A percentile compares a stretch with the other conserved stretches of the same genome.
These are phyloP conservation scores for Linnemannia exigua DNA, from an alignment of 192 early-diverging fungal genomes.

Conservation along the genomic window DNA sequence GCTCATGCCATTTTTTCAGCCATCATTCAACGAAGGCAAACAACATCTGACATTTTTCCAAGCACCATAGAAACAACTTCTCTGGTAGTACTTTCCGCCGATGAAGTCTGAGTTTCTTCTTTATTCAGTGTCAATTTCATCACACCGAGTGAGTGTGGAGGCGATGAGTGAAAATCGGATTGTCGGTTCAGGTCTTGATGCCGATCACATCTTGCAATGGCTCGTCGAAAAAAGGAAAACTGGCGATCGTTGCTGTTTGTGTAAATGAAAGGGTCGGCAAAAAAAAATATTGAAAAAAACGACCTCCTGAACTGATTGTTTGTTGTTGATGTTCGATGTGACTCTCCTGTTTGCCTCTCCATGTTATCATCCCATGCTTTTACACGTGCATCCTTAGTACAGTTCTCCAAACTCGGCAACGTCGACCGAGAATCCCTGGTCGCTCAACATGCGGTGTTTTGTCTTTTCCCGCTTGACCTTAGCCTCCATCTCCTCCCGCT, in stretches of 20 bases:
- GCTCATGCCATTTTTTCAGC: too few species aligned
- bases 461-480: slow-evolving; percentile 81
- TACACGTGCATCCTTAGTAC: slow-evolving; percentile 64
- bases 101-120: too few species aligned
- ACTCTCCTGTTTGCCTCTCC: background rate
- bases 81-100: too few species aligned
- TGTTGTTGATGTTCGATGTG: background rate
- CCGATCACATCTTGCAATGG: too few species aligned
- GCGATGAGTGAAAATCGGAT: too few species aligned
- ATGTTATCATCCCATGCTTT: too few species aligned
- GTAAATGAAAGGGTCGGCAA: background rate
- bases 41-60: too few species aligned
- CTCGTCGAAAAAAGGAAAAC: slow-evolving; percentile 13
- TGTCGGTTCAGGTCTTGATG: too few species aligned
- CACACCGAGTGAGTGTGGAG: too few species aligned
- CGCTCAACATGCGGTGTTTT: slow-evolving; percentile 80
- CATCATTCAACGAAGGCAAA: too few species aligned
- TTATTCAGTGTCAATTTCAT: too few species aligned
- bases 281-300: slow-evolving; percentile 11
- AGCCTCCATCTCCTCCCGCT: slow-evolving; percentile 83
- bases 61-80: too few species aligned
- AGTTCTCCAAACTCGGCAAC: slow-evolving; percentile 82
- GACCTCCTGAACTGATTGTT: background rate
- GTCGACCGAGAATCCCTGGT: slow-evolving; percentile 91
- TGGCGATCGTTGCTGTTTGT: background rate